Percentiles rank a stretch among this genome's conserved stretches.
These are phyloP conservation scores for Hermanozyma aechmeae DNA, from an alignment of 805 yeast species.

Conservation along the genomic window DNA sequence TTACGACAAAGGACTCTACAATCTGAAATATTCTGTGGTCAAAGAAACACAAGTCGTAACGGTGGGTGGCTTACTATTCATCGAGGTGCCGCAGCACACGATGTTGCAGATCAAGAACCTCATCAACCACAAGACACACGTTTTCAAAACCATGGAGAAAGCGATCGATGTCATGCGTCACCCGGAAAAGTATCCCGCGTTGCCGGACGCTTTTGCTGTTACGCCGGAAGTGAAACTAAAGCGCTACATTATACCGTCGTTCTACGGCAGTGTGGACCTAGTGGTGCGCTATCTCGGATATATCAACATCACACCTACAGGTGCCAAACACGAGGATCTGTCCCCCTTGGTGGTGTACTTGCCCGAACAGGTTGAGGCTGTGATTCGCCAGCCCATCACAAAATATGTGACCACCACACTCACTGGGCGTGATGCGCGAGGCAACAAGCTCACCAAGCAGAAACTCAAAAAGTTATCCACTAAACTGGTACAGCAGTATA, in stretches of 20 bases:
- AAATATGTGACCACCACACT: constrained; percentile 27
- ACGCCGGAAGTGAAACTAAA: constrained; percentile 2
- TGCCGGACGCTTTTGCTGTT: constrained; percentile 11
- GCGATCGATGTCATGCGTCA: constrained; percentile 13
- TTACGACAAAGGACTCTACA: constrained; percentile 19
- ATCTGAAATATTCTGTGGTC: constrained; percentile 25
- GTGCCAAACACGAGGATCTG: constrained; percentile 18
- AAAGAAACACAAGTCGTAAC: constrained; percentile 39
- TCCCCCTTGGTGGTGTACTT: constrained; percentile 34
- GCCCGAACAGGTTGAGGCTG: constrained; percentile 45
- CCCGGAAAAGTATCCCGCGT: constrained; percentile 16
- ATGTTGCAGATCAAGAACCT: constrained; percentile 40
- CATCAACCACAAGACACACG: constrained; percentile 31
- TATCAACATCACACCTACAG: constrained; percentile 52
- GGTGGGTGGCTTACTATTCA: constrained; percentile 53
- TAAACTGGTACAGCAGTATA: constrained; percentile 12
- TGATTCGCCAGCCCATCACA: constrained; percentile 45
- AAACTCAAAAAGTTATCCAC: constrained; percentile 11
- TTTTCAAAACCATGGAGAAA: constrained; percentile 21
- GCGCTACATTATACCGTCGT: constrained; percentile 55
- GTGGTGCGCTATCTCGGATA: constrained; percentile 61
- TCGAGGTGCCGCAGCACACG: constrained; percentile 44
- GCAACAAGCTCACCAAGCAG: constrained; percentile 14
- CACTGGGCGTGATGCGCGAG: constrained; percentile 18
- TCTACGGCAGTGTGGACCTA: constrained; percentile 55